These are phyloP conservation scores for Akebia trifoliata DNA, from an alignment of 164 flowering plant genomes.

Conservation along the genomic window DNA sequence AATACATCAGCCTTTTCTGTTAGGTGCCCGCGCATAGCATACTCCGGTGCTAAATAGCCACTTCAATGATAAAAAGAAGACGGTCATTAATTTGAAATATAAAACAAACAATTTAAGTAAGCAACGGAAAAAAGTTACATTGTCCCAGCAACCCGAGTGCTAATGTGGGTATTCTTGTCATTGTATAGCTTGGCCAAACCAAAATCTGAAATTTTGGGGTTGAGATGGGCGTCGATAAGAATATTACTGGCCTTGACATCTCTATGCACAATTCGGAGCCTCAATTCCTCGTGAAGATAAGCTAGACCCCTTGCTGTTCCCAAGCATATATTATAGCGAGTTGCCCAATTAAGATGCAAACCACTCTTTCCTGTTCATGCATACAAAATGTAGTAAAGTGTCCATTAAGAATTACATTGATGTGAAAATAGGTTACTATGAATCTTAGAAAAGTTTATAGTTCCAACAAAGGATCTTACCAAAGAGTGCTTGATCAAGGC, in stretches of 20 bases:
- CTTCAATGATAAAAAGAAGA: conserved; percentile 20
- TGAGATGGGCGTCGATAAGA: conserved; percentile 52
- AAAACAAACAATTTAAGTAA: background rate
- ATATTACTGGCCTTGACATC: conserved; percentile 86
- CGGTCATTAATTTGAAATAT: background rate
- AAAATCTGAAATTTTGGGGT: conserved; percentile 65
- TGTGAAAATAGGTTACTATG: too few species aligned
- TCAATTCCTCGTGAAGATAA: conserved; percentile 78
- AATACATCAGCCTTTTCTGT: conserved; percentile 37
- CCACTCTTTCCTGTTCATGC: conserved; percentile 42
- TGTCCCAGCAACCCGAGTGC: conserved; percentile 65
- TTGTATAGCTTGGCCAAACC: conserved; percentile 70
- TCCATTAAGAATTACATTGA: background rate
- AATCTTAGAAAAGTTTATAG: background rate
- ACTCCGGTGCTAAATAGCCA: conserved; percentile 41
- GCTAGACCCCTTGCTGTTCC: conserved; percentile 74
- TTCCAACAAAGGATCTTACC: conserved; percentile 27
- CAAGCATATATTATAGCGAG: conserved; percentile 56
- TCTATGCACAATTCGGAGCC: conserved; percentile 60
- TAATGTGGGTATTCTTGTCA: conserved; percentile 58
- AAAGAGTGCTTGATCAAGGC: conserved; percentile 75
- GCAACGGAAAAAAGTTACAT: too few species aligned
- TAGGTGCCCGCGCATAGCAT: conserved; percentile 34
- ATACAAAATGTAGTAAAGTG: background rate
- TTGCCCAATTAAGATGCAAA: conserved; percentile 50